Base-by-base conservation (phyloP, 345 rosid genomes). In the Salix brachista region DNA sequence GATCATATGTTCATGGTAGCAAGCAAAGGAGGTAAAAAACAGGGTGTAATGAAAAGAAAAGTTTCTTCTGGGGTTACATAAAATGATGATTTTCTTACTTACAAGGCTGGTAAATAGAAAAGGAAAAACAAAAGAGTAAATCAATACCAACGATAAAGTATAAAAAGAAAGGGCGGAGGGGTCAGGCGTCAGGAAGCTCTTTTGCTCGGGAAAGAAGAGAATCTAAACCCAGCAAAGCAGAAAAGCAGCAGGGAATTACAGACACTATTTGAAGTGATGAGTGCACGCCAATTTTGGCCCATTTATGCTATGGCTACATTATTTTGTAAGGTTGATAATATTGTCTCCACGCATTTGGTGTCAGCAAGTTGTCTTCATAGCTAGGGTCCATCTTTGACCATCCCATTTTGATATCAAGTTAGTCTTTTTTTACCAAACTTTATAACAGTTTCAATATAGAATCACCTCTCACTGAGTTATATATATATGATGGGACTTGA, bases 121-220 rank as follows among this genome's bases (percentile, higher is more conserved):
- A 54, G 17, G 54, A 32, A 41, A 42, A 19, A 16, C 34, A 32
- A 44, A 26, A 6, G 19, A 61, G 60, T 8, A 23, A 69, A 32
- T 39, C 61, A 60, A 66, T 36, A 13, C 28, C 37, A 68, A 44
- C 69, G 42, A 30, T 78, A 78, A 60, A 71, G 71, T 37, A 28
- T 65, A 28, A 19, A 42, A 77, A 44, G 23, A 44, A 50, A 19
- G 32, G 3, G 28, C 62, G 39, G 50, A 21, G 77, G 82, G 88
- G 78, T 75, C 66, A 65, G 2, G 32, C 11, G 66, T 34, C 73
- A 62, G 76, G 58, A 69, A 73, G 81, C 75, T 77, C 70, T 77
- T 80, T 83, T 65, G 58, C 84, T 80, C 56, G 68, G 70, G 72
- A 79, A 82, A 75, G 83, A 80, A 69, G 83, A 78, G 84, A 85